Percentiles rank a stretch among this genome's conserved stretches.
These are phyloP conservation scores for Pezicula radicicola DNA, from an alignment of 2,329 filamentous ascomycete species.

Conservation along the genomic window DNA sequence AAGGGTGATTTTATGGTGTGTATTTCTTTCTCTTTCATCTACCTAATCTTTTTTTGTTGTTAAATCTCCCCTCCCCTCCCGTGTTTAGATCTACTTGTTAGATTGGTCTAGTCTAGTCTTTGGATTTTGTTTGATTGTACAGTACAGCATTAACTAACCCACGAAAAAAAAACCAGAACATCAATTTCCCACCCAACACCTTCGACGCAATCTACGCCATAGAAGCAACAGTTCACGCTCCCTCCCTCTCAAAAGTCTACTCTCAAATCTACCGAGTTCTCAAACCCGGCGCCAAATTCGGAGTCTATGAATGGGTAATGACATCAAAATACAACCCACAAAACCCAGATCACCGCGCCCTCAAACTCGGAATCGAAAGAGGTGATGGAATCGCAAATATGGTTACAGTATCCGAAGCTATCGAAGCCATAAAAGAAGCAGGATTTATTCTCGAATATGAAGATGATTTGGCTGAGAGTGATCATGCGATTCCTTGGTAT, in stretches of 20 bases:
- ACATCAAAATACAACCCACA: constrained; percentile 91
- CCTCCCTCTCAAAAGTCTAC: constrained; percentile 87
- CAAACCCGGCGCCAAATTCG: constrained; percentile 93
- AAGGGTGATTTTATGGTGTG: constrained; percentile 94
- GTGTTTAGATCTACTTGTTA: no score
- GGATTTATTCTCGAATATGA: constrained; percentile 82
- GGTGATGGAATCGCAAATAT: constrained; percentile 98
- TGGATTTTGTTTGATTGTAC: no score
- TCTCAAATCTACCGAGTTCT: constrained; percentile 91
- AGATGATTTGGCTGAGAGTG: constrained; percentile 80
- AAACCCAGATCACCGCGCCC: constrained; percentile 81
- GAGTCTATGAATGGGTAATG: constrained; percentile 99
- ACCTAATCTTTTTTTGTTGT: not conserved
- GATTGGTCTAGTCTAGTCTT: not conserved
- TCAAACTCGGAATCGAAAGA: constrained; percentile 91
- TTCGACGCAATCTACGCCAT: constrained; percentile 98
- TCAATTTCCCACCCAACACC: constrained; percentile 86
- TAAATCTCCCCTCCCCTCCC: no score
- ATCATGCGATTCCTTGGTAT: constrained; percentile 84
- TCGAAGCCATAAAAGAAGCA: constrained; percentile 79
- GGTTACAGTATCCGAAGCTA: constrained; percentile 79
- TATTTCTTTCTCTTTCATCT: not conserved
- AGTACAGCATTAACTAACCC: no score
- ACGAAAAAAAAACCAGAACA: constrained; percentile 70
- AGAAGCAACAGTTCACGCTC: constrained; percentile 94